Evolutionary conservation across 2,329 filamentous ascomycete genomes (phyloP).

Genomic region (Scleromitrula shiraiana): DNA sequence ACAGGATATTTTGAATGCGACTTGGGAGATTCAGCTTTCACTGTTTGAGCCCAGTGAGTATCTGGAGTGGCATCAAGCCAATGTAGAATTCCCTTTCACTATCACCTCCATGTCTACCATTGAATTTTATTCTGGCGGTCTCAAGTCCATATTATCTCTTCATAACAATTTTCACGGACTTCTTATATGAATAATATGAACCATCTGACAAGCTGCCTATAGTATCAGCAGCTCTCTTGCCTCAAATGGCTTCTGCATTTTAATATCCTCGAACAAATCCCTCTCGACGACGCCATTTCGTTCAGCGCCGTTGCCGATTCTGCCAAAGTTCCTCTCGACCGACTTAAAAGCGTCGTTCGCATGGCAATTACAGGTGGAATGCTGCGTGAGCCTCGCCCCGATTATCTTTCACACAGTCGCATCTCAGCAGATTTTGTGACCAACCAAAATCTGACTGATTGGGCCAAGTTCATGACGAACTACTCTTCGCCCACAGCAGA

Average conservation of each 20-base stretch:
- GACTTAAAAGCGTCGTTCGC: background rate
- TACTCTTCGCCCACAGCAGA: slow-evolving; percentile 23
- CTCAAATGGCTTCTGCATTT: slow-evolving; percentile 1
- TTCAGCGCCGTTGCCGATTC: background rate
- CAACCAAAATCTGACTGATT: background rate
- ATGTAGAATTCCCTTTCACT: background rate
- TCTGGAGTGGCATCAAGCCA: background rate
- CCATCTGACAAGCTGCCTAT: background rate
- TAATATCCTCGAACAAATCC: background rate
- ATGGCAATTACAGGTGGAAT: background rate
- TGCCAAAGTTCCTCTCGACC: background rate
- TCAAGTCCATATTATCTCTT: no score
- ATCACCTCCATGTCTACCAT: background rate
- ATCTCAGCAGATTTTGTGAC: background rate
- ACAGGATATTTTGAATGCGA: background rate
- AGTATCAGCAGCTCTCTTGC: slow-evolving; percentile 1
- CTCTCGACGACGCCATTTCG: background rate
- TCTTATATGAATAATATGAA: background rate
- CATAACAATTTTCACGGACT: background rate
- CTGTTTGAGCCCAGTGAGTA: background rate
- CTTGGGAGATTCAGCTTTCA: background rate
- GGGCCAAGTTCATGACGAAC: slow-evolving; percentile 18
- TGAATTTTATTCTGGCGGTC: background rate
- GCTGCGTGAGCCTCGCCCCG: background rate
- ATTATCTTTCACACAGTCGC: background rate